Conservation (phyloP, 352 stramenopile species). For the Pythium utonaiense region DNA sequence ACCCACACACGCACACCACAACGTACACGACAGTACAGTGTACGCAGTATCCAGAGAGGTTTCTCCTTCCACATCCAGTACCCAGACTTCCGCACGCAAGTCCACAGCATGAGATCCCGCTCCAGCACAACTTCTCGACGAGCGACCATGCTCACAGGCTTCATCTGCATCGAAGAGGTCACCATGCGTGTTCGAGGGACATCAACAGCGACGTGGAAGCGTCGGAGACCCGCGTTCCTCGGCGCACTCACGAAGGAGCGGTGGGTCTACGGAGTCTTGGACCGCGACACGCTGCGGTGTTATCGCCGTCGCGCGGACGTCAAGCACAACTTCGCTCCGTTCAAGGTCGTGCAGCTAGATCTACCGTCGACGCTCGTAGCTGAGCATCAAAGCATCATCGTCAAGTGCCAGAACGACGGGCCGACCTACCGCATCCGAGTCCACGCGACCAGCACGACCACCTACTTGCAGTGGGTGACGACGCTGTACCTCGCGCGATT, state of each 20-base stretch:
- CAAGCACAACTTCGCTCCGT: conserved; percentile 16
- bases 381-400: conserved; percentile 11
- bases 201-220: neutral
- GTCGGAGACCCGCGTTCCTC: neutral
- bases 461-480: conserved; percentile 25
- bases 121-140: neutral
- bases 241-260: conserved; percentile 16
- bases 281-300: conserved; percentile 9
- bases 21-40: too few relatives aligned
- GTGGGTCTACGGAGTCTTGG: conserved; percentile 18
- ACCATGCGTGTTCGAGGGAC: neutral
- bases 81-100: neutral
- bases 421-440: conserved; percentile 13
- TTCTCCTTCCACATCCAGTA: neutral
- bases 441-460: conserved; percentile 5
- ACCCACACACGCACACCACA: neutral
- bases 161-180: conserved; percentile 22
- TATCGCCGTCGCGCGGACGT: conserved; percentile 10
- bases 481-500: conserved; percentile 21
- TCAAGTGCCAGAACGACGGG: neutral
- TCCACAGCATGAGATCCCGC: neutral
- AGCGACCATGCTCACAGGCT: conserved; percentile 11
- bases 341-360: conserved; percentile 12
- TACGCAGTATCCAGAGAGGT: too few relatives aligned
- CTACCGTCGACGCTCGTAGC: conserved; percentile 7